phyloP scores from a whole-genome alignment of 2,329 filamentous ascomycete genomes.

The Dactylellina cionopaga region DNA sequence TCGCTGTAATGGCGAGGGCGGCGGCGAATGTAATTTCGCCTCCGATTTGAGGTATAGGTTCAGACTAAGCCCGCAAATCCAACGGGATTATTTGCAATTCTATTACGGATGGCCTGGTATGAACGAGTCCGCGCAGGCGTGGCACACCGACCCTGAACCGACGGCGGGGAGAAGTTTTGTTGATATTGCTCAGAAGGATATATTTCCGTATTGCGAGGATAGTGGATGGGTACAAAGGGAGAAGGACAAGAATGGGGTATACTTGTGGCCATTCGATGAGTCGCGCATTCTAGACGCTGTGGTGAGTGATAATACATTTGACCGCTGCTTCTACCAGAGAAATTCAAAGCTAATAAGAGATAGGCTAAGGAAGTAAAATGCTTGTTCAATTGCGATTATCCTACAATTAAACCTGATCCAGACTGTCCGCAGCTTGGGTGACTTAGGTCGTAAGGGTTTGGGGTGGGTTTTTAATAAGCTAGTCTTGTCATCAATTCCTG shows the following conservation, averaged over 20 bases:
- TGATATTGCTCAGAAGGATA: background rate
- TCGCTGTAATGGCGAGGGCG: background rate
- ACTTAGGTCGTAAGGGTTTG: too few relatives aligned
- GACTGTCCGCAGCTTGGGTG: too few relatives aligned
- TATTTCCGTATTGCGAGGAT: conserved; percentile 10
- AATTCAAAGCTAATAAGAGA: too few relatives aligned
- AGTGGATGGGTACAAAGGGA: background rate
- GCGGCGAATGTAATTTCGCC: background rate
- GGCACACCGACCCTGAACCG: background rate
- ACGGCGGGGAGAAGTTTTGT: background rate
- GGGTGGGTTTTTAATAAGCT: too few relatives aligned
- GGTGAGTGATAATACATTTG: too few relatives aligned
- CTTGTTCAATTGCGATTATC: too few relatives aligned
- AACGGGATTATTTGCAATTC: conserved; percentile 10
- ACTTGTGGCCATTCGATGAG: background rate
- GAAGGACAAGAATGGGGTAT: background rate
- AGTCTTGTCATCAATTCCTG: too few relatives aligned
- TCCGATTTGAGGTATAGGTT: background rate
- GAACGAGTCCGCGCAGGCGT: background rate
- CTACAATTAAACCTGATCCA: too few relatives aligned
- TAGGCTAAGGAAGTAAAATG: too few relatives aligned
- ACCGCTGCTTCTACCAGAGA: too few relatives aligned
- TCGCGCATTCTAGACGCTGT: background rate
- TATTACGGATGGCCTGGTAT: background rate
- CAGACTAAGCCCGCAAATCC: conserved; percentile 8